These are phyloP conservation scores for Monosporascus sp. DNA, from an alignment of 2,329 filamentous ascomycete species.

Conservation along the genomic window DNA sequence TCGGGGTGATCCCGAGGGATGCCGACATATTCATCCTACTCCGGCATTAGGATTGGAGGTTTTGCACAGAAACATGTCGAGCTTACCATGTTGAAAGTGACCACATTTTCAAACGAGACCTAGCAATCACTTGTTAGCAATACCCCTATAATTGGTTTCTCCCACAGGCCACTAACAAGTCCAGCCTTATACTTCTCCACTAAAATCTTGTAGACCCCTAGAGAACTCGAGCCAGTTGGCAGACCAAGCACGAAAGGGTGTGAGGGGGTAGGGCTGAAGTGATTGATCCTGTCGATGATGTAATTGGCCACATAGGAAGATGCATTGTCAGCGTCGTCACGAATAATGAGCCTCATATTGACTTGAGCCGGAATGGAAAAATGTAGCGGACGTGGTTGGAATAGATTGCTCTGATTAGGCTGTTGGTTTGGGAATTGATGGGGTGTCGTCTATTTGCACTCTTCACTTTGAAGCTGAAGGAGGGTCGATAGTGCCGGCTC, in stretches of 20 bases:
- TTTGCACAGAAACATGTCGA: neutral
- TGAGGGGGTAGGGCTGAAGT: conserved; percentile 65
- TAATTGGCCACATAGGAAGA: conserved; percentile 77
- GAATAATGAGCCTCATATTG: conserved; percentile 77
- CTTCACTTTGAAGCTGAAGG: conserved; percentile 3
- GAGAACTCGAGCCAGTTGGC: conserved; percentile 76
- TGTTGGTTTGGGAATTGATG: neutral
- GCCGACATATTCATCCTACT: conserved; percentile 78
- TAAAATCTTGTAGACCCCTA: conserved; percentile 71
- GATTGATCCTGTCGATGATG: conserved; percentile 75
- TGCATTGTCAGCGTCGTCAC: conserved; percentile 63
- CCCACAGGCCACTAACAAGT: conserved; percentile 33
- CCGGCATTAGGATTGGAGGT: conserved; percentile 11
- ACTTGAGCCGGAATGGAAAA: conserved; percentile 16
- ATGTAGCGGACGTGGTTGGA: conserved; percentile 7
- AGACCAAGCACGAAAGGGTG: conserved; percentile 78
- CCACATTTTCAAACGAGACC: conserved; percentile 81
- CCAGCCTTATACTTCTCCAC: conserved; percentile 67
- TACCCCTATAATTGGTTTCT: neutral
- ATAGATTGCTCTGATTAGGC: neutral
- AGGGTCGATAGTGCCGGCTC: conserved; percentile 13
- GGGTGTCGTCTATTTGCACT: neutral
- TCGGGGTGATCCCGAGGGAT: conserved; percentile 78
- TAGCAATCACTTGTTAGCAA: conserved; percentile 36
- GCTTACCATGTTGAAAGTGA: conserved; percentile 85